A percentile compares a stretch with the other conserved stretches of the same genome.
Conservation (phyloP, 257 asterid genomes). For the Agastache rugosa region DNA sequence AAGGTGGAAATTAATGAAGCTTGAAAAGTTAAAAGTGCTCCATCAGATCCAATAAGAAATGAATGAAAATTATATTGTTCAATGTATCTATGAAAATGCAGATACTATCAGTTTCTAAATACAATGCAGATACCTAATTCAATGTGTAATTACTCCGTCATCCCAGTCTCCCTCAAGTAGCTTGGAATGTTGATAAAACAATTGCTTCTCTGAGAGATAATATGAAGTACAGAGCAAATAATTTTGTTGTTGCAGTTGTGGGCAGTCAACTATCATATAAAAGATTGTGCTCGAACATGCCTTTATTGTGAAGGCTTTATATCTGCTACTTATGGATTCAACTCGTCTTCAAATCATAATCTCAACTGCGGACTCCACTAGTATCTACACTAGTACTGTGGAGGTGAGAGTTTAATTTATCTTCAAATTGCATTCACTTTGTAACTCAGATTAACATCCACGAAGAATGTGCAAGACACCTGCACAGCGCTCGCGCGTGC, state of each 20-base stretch:
- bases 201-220: conserved; percentile 42
- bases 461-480: neutral
- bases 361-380: conserved; percentile 58
- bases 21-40: too few species aligned
- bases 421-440: neutral
- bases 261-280: conserved; percentile 74
- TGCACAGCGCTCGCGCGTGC: too few species aligned
- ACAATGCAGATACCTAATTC: conserved; percentile 77
- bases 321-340: conserved; percentile 57
- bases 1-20: too few species aligned
- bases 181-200: conserved; percentile 60
- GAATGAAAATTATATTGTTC: neutral
- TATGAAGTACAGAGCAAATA: conserved; percentile 48
- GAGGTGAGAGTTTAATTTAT: conserved; percentile 59
- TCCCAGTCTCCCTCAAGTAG: conserved; percentile 83
- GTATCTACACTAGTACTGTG: conserved; percentile 68
- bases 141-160: conserved; percentile 71
- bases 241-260: conserved; percentile 69
- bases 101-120: conserved; percentile 2
- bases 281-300: conserved; percentile 92
- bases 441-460: conserved; percentile 3
- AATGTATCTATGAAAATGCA: neutral
- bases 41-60: too few species aligned
- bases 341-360: conserved; percentile 69
- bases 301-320: conserved; percentile 72